Base-by-base conservation (phyloP, 345 rosid species). In the Pugionium cornutum region DNA sequence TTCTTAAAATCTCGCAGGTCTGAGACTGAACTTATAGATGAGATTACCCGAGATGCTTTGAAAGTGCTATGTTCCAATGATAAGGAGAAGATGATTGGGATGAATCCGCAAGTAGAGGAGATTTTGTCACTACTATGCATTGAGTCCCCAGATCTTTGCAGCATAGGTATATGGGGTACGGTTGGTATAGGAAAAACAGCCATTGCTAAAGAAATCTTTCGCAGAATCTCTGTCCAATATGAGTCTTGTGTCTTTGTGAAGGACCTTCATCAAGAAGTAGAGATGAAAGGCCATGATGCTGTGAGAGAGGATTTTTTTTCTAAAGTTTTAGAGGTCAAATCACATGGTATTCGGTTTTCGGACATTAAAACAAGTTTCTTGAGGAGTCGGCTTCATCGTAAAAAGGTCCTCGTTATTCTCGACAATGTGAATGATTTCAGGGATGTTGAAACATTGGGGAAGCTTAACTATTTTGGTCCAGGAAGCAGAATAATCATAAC, bases 141-240 rank as follows among this genome's bases (percentile, higher is more conserved):
- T 2, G 71, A 37, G 1, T 59, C 67, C 1, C 5, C 10, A 1
- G 72, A 74, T 60, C 63, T 77, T 51, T 72, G 59, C 9, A 47
- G 58, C 9, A 7, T 78, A n/a, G 86, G 88, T 36, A 56, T 83
- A 46, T 72, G 74, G 73, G 88, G 86, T 3, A 70, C 64, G 42
- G 79, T 77, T 43, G 84, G 88, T 4, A 59, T 78, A 4, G 90
- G 90, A 6, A 84, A 84, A 58, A 84, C 87, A 29, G 56, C 80
- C 32, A 55, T 82, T 46, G 83, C 89, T 41, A 54, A 63, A 52
- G 81, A 67, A 2, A 52, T 81, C 4, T 78, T 66, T 46, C 66
- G 74, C 11, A 29, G 48, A 48, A 70, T 81, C 7, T 75, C 77
- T 26, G 25, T 37, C 57, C 53, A 60, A 8, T 86, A 77, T 61